Conservation (phyloP, 2,329 filamentous ascomycete genomes). For the Cladosporium sphaerospermum region DNA sequence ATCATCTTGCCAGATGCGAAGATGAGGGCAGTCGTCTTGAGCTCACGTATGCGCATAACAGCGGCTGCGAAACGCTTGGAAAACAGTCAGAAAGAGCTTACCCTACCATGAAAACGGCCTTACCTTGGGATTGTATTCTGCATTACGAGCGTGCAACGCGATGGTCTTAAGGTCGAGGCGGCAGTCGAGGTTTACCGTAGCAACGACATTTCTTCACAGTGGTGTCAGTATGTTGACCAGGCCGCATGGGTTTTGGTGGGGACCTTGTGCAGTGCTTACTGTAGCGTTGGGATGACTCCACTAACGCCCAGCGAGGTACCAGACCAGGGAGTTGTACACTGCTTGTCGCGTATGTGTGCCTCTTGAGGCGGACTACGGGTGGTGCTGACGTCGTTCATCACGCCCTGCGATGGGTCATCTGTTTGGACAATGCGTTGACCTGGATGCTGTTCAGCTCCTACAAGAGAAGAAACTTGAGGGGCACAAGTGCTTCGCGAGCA, state of each 20-base stretch:
- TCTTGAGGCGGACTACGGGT: background rate
- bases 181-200: slow-evolving; percentile 84
- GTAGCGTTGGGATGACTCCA: background rate
- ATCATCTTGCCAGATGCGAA: slow-evolving; percentile 91
- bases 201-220: slow-evolving; percentile 67
- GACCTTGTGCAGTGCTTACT: background rate
- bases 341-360: background rate
- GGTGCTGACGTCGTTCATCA: background rate
- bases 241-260: background rate
- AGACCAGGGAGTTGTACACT: background rate
- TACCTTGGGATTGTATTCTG: slow-evolving; percentile 78
- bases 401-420: background rate
- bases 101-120: background rate
- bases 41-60: slow-evolving; percentile 87
- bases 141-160: slow-evolving; percentile 79
- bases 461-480: background rate
- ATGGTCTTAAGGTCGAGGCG: slow-evolving; percentile 86
- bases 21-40: slow-evolving; percentile 81
- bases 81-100: background rate
- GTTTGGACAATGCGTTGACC: too few species aligned
- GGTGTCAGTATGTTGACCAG: background rate
- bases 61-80: slow-evolving; percentile 71
- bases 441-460: too few species aligned
- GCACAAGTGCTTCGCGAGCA: background rate
- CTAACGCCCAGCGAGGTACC: background rate